Conservation (phyloP, 331 rosid species). For the Acacia pycnantha region DNA sequence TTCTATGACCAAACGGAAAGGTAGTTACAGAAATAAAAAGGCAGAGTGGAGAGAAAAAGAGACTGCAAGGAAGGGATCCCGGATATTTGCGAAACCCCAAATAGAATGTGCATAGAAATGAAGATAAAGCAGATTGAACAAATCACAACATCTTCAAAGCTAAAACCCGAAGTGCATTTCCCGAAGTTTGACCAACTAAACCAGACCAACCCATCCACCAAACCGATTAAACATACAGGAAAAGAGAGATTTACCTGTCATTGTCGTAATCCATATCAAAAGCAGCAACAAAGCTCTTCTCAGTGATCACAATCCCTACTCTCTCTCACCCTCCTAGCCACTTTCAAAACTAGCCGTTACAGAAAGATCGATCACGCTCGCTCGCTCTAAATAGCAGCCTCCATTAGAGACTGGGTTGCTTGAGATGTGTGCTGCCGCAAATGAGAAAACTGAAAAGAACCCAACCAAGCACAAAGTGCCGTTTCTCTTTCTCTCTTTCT, state of each 20-base stretch:
- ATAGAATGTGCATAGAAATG: not conserved
- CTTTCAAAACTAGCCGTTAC: conserved; percentile 46
- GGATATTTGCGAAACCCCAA: not conserved
- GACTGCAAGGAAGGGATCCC: not conserved
- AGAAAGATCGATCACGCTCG: conserved; percentile 24
- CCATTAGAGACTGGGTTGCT: conserved; percentile 15
- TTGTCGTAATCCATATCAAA: conserved; percentile 43
- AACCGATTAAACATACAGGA: not conserved
- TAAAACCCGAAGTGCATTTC: not conserved
- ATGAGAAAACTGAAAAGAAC: not conserved
- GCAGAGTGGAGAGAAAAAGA: not conserved
- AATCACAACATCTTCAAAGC: conserved; percentile 15
- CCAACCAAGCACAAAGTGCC: not conserved
- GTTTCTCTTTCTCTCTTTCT: not conserved
- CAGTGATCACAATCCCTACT: conserved; percentile 23
- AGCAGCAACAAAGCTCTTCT: conserved; percentile 11
- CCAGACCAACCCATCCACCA: not conserved
- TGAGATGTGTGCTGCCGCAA: conserved; percentile 43
- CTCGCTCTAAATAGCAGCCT: not conserved
- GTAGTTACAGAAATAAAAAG: not conserved
- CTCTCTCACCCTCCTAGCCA: not conserved
- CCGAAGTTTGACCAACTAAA: not conserved
- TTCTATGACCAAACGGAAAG: not conserved
- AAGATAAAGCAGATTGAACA: not conserved
- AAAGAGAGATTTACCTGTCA: conserved; percentile 47